phyloP scores from a whole-genome alignment of 2,329 filamentous ascomycete genomes.

The Alternaria sp. region DNA sequence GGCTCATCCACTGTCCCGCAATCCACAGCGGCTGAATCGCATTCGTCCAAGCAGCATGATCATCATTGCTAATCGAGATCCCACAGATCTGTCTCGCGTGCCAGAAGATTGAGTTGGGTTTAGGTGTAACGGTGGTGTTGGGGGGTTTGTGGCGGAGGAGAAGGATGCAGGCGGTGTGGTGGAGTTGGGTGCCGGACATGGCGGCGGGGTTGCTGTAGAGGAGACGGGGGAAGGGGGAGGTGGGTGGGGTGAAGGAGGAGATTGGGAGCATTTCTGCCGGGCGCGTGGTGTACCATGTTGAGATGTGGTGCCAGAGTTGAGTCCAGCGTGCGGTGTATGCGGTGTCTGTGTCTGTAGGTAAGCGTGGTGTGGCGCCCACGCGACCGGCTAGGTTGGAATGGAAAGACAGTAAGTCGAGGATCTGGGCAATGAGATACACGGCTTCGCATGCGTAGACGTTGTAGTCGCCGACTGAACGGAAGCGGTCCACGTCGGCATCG shows the following conservation, averaged over 20 bases:
- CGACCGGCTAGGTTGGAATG: conserved; percentile 27
- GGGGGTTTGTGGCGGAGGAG: conserved; percentile 31
- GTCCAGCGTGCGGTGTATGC: conserved; percentile 30
- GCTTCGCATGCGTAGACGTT: conserved; percentile 67
- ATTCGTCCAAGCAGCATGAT: conserved; percentile 56
- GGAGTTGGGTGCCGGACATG: conserved; percentile 24
- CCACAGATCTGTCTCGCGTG: conserved; percentile 57
- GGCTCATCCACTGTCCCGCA: conserved; percentile 57
- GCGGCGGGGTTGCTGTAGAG: conserved; percentile 24
- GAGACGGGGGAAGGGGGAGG: conserved; percentile 18
- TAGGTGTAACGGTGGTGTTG: conserved; percentile 19
- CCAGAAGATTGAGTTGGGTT: conserved; percentile 51
- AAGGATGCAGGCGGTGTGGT: conserved; percentile 21
- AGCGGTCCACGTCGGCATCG: conserved; percentile 50
- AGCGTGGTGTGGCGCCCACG: conserved; percentile 10
- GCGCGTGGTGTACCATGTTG: conserved; percentile 41
- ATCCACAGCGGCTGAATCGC: conserved; percentile 57
- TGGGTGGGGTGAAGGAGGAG: conserved; percentile 2
- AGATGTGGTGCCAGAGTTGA: conserved; percentile 40
- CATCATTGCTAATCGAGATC: conserved; percentile 54
- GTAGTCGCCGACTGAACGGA: conserved; percentile 44
- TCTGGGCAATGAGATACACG: conserved; percentile 62
- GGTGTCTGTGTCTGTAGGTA: not conserved
- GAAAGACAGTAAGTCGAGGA: conserved; percentile 40
- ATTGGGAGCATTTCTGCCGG: conserved; percentile 27